Evolutionary conservation across 257 asterid genomes (phyloP).

Genomic region (Nicotiana tabacum): DNA sequence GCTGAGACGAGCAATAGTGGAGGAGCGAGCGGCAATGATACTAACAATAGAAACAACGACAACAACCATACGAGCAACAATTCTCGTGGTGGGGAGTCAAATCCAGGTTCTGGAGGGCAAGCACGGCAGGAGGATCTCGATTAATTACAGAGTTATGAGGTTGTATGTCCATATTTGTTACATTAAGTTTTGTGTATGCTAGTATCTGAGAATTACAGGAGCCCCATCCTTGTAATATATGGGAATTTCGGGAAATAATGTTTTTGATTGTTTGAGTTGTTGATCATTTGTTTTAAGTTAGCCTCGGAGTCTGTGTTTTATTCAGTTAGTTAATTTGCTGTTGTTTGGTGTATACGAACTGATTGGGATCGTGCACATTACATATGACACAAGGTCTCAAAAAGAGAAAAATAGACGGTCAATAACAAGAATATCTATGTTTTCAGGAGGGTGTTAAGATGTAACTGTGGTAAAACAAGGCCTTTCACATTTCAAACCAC

Average conservation of each 20-base stretch:
- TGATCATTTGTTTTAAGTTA: not conserved
- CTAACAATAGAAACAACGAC: conserved; percentile 4
- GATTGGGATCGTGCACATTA: not conserved
- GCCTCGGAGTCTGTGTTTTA: not conserved
- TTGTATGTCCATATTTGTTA: conserved; percentile 1
- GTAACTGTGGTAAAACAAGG: not conserved
- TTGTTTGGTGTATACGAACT: not conserved
- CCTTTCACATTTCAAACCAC: not conserved
- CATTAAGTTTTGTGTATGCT: conserved; percentile 5
- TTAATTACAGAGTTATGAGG: conserved; percentile 24
- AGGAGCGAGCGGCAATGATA: conserved; percentile 26
- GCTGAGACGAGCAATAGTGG: conserved; percentile 65
- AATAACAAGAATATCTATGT: not conserved
- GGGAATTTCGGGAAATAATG: conserved; percentile 9
- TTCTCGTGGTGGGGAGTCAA: conserved; percentile 26
- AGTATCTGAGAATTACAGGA: conserved; percentile 4
- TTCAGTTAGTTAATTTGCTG: not conserved
- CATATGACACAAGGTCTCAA: not conserved
- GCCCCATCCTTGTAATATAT: conserved; percentile 5
- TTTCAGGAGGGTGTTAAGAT: not conserved
- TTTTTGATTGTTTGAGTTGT: conserved; percentile 1
- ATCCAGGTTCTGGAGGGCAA: conserved; percentile 39
- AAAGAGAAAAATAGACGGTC: not conserved
- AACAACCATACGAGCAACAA: not conserved
- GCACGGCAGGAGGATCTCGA: conserved; percentile 76